Percentiles rank a stretch among this genome's conserved stretches.
These are phyloP conservation scores for Phellopilus nigrolimitatus DNA, from an alignment of 1,284 basidiomycete species.

Conservation along the genomic window DNA sequence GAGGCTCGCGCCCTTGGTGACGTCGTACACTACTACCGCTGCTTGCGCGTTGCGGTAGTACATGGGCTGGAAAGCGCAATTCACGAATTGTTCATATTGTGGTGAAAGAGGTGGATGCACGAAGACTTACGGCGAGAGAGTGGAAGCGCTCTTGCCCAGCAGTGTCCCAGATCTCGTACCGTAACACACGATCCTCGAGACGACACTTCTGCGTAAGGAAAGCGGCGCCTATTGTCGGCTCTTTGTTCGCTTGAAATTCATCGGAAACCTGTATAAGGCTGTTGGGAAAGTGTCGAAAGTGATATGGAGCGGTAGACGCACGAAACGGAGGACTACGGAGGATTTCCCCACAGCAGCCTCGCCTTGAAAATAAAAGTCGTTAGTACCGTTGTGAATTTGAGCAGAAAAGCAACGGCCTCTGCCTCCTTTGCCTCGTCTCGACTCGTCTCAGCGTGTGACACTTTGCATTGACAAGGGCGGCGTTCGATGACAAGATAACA, in stretches of 20 bases:
- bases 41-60: conserved; percentile 99
- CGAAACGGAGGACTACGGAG: conserved; percentile 97
- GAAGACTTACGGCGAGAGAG: conserved; percentile 70
- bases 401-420: no score
- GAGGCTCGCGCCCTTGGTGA: conserved; percentile 89
- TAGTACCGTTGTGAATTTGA: not conserved
- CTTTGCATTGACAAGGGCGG: no score
- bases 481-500: conserved; percentile 9
- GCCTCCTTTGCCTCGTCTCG: no score
- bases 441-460: no score
- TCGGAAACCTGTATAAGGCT: conserved; percentile 64
- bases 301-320: conserved; percentile 39
- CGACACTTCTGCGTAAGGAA: conserved; percentile 92
- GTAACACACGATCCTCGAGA: conserved; percentile 85
- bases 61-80: conserved; percentile 63
- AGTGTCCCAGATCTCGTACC: conserved; percentile 97
- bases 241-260: conserved; percentile 95
- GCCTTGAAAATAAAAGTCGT: conserved; percentile 43
- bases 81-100: conserved; percentile 15
- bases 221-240: conserved; percentile 96
- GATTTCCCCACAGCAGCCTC: conserved; percentile 99
- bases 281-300: conserved; percentile 29
- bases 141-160: conserved; percentile 95
- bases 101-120: conserved; percentile 7
- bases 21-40: conserved; percentile 97